Evolutionary conservation across 2,329 filamentous ascomycete species (phyloP).

Genomic region (Colletotrichum siamense): DNA sequence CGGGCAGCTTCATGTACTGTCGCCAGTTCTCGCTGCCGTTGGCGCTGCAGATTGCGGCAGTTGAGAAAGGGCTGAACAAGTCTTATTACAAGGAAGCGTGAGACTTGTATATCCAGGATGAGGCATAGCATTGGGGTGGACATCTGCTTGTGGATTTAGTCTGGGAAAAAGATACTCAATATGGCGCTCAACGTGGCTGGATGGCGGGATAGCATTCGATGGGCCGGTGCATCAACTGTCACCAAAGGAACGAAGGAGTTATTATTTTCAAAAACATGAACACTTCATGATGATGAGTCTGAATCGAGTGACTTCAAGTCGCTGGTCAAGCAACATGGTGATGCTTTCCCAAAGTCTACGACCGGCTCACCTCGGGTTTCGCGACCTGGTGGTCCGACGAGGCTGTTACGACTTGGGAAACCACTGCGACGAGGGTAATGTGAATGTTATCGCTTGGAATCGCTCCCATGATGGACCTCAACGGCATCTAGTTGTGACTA

Average conservation of each 20-base stretch:
- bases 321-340: neutral
- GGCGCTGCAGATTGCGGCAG: slow-evolving; percentile 44
- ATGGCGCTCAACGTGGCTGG: neutral
- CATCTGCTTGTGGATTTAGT: neutral
- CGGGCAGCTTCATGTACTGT: slow-evolving; percentile 37
- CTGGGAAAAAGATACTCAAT: neutral
- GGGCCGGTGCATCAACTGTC: neutral
- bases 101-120: fast-evolving
- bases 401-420: too few species aligned
- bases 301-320: neutral
- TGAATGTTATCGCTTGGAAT: too few species aligned
- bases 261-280: neutral
- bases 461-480: too few species aligned
- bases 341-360: neutral
- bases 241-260: neutral
- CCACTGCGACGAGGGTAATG: too few species aligned
- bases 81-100: neutral
- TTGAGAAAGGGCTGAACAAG: slow-evolving; percentile 27
- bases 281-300: neutral
- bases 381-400: neutral
- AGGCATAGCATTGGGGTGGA: neutral
- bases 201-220: neutral
- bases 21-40: slow-evolving; percentile 40
- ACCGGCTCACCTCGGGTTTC: neutral
- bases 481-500: too few species aligned